phyloP scores from a whole-genome alignment of 345 rosid genomes.

The Reutealis trisperma region DNA sequence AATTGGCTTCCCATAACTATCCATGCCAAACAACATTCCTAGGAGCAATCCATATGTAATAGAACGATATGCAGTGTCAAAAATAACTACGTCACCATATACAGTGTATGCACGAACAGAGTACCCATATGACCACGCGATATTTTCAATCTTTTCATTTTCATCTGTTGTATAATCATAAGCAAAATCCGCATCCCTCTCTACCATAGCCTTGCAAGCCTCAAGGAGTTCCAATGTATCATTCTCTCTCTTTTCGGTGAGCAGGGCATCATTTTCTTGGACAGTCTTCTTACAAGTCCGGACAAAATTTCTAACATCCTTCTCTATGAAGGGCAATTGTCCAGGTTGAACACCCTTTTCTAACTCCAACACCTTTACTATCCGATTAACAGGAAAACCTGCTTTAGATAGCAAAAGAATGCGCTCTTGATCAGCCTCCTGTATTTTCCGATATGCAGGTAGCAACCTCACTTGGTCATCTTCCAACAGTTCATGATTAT shows the following conservation, averaged over 20 bases:
- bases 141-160: conserved; percentile 68
- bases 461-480: conserved; percentile 92
- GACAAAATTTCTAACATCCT: conserved; percentile 90
- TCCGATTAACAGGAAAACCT: conserved; percentile 88
- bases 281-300: conserved; percentile 80
- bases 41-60: conserved; percentile 80
- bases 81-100: conserved; percentile 76
- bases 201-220: conserved; percentile 66
- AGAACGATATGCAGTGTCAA: conserved; percentile 75
- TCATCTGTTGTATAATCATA: conserved; percentile 70
- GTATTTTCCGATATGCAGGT: conserved; percentile 92
- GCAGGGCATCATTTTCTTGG: conserved; percentile 84
- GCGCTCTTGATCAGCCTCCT: conserved; percentile 82
- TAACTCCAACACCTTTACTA: conserved; percentile 79
- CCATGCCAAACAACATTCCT: conserved; percentile 81
- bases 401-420: conserved; percentile 88
- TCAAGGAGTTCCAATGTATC: conserved; percentile 75
- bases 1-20: conserved; percentile 64
- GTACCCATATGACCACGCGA: conserved; percentile 85
- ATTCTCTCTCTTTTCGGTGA: conserved; percentile 68
- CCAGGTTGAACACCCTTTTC: conserved; percentile 90
- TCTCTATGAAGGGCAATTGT: conserved; percentile 84
- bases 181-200: conserved; percentile 66
- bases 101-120: conserved; percentile 54
- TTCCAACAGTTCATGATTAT: conserved; percentile 89